Conservation (phyloP, 768 basidiomycete species). For the Mycena galericulata region DNA sequence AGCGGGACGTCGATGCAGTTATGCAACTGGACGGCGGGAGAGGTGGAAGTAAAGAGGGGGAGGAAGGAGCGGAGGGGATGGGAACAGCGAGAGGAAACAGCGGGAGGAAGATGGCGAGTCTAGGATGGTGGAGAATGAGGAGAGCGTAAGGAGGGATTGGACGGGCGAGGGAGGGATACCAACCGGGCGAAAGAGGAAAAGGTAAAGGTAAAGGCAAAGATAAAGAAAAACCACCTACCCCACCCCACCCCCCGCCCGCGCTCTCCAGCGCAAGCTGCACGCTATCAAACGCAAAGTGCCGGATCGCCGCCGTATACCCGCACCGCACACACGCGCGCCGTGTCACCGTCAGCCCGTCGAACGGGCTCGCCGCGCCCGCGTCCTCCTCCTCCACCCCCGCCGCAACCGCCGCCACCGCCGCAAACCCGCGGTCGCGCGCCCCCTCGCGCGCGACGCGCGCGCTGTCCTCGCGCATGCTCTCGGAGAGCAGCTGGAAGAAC, state of each 20-base stretch:
- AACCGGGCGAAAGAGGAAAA: too few relatives aligned
- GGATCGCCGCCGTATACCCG: slow-evolving; percentile 94
- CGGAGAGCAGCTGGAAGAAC: slow-evolving; percentile 93
- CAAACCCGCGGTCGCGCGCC: slow-evolving; percentile 62
- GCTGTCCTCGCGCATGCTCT: slow-evolving; percentile 90
- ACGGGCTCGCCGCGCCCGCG: slow-evolving; percentile 62
- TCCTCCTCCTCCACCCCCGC: slow-evolving; percentile 3
- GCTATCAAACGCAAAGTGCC: slow-evolving; percentile 91
- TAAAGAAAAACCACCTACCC: slow-evolving; percentile 7
- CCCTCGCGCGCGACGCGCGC: slow-evolving; percentile 78
- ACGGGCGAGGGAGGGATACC: too few relatives aligned
- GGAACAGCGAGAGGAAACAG: too few relatives aligned
- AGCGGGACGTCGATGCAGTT: too few relatives aligned
- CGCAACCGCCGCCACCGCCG: slow-evolving; percentile 25
- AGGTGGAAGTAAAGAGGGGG: too few relatives aligned
- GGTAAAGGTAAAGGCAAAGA: background rate
- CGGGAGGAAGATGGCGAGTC: too few relatives aligned
- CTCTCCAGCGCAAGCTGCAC: slow-evolving; percentile 71
- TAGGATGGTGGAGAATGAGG: too few relatives aligned
- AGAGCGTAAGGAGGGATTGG: too few relatives aligned
- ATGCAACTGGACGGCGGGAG: too few relatives aligned
- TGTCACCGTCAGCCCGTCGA: slow-evolving; percentile 93
- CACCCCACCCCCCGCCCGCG: slow-evolving; percentile 24
- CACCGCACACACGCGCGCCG: slow-evolving; percentile 89
- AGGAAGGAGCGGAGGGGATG: too few relatives aligned